Conservation (phyloP, 1,284 basidiomycete genomes). For the Porodaedalea pini region DNA sequence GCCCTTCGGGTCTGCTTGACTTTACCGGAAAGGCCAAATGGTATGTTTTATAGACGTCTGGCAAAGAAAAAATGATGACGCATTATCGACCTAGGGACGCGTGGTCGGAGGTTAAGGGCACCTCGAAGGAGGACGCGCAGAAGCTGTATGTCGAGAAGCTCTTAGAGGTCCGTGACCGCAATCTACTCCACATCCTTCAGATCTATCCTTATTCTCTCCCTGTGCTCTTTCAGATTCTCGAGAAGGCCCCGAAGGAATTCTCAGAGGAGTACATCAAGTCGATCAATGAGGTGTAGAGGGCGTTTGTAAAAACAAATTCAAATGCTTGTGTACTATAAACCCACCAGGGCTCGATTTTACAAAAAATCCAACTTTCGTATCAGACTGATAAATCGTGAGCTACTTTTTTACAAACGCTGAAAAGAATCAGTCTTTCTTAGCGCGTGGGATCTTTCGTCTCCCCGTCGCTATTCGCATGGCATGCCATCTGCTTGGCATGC, state of each 20-base stretch:
- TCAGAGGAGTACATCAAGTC: conserved; percentile 56
- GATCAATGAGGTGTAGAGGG: conserved; percentile 47
- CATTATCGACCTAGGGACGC: conserved; percentile 60
- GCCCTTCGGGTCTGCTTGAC: conserved; percentile 68
- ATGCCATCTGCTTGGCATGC: too few relatives aligned
- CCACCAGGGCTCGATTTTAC: too few relatives aligned
- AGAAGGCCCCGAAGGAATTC: conserved; percentile 47
- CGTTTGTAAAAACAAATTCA: too few relatives aligned
- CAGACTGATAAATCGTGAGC: too few relatives aligned
- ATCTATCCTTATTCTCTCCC: not conserved
- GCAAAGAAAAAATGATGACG: not conserved
- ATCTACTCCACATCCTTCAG: too few relatives aligned
- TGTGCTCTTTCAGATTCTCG: conserved; percentile 47
- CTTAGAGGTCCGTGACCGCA: conserved; percentile 55
- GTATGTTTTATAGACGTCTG: conserved; percentile 39
- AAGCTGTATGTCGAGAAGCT: conserved; percentile 73
- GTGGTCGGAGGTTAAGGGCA: conserved; percentile 78
- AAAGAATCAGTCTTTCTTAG: too few relatives aligned
- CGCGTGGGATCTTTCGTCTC: too few relatives aligned
- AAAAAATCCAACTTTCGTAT: too few relatives aligned
- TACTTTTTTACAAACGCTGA: too few relatives aligned
- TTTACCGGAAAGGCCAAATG: conserved; percentile 84
- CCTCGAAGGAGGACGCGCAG: conserved; percentile 66
- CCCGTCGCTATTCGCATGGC: too few relatives aligned
- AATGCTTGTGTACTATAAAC: too few relatives aligned